These are phyloP conservation scores for Priceomyces carsonii DNA, from an alignment of 805 yeast species.

Conservation along the genomic window DNA sequence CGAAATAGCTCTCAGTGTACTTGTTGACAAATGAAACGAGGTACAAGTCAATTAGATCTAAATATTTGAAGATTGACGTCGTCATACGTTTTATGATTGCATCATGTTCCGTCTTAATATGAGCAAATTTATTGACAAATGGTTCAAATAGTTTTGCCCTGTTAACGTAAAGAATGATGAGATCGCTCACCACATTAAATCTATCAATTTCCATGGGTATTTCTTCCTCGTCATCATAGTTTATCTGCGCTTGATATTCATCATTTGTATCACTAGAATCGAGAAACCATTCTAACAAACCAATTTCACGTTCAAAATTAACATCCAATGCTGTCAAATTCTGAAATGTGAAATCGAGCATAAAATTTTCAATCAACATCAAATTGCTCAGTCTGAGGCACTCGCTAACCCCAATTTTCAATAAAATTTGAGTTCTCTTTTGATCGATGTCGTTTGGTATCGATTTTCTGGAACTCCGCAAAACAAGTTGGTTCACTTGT, in stretches of 20 bases:
- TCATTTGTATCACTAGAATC: conserved; percentile 8
- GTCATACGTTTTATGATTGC: conserved; percentile 38
- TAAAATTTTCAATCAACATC: conserved; percentile 52
- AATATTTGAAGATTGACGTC: conserved; percentile 37
- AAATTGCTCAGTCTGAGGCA: conserved; percentile 49
- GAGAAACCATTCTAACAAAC: conserved; percentile 28
- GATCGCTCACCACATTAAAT: conserved; percentile 43
- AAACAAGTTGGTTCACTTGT: conserved; percentile 32
- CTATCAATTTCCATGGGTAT: conserved; percentile 24
- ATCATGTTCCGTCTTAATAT: conserved; percentile 21
- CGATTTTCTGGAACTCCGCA: conserved; percentile 20
- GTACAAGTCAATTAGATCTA: conserved; percentile 36
- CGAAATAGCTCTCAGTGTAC: conserved; percentile 12
- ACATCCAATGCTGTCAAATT: conserved; percentile 42
- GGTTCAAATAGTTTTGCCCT: conserved; percentile 55
- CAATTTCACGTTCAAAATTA: conserved; percentile 44
- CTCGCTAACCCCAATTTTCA: conserved; percentile 52
- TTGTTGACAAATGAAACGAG: conserved; percentile 27
- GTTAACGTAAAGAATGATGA: conserved; percentile 49
- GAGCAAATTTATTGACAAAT: conserved; percentile 38
- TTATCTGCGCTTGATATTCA: conserved; percentile 9
- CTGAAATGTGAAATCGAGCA: conserved; percentile 43
- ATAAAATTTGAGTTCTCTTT: conserved; percentile 26
- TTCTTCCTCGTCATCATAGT: conserved; percentile 19
- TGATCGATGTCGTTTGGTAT: conserved; percentile 17